A percentile compares a stretch with the other conserved stretches of the same genome.
Evolutionary conservation across 176 grass and related monocot species (phyloP).

Genomic region (Carex parvula): DNA sequence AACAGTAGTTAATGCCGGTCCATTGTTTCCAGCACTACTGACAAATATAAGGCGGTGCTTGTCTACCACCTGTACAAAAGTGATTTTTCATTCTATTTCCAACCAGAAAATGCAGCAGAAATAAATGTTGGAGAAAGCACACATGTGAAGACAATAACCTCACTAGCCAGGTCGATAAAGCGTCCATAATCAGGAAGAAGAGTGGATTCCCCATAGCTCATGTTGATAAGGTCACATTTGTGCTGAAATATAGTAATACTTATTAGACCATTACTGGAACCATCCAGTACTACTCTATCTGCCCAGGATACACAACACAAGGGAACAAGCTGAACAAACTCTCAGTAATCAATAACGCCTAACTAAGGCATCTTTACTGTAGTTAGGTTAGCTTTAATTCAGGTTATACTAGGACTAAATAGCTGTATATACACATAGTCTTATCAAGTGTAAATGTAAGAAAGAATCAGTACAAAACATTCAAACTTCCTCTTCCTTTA

Average conservation of each 20-base stretch:
- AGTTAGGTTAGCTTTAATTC: too few relatives aligned
- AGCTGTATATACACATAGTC: too few relatives aligned
- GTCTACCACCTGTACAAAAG: conserved; percentile 59
- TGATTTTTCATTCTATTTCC: neutral
- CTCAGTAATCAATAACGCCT: too few relatives aligned
- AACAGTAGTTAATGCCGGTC: conserved; percentile 88
- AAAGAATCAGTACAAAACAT: too few relatives aligned
- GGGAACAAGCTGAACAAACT: too few relatives aligned
- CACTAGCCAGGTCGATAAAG: conserved; percentile 95
- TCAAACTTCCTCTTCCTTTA: too few relatives aligned
- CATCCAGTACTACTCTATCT: too few relatives aligned
- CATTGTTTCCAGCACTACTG: conserved; percentile 89
- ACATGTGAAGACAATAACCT: conserved; percentile 44
- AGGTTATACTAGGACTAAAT: too few relatives aligned
- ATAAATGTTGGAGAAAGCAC: conserved; percentile 25
- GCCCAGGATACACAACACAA: too few relatives aligned
- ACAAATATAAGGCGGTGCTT: conserved; percentile 93
- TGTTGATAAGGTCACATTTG: conserved; percentile 99
- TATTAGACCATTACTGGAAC: neutral
- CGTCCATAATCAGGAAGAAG: conserved; percentile 96
- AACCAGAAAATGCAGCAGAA: neutral
- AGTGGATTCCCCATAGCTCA: conserved; percentile 95
- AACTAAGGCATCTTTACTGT: too few relatives aligned
- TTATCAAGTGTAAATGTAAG: too few relatives aligned
- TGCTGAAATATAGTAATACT: conserved; percentile 64